Conservation (phyloP, 2,329 filamentous ascomycete species). For the Paraphoma sp. region DNA sequence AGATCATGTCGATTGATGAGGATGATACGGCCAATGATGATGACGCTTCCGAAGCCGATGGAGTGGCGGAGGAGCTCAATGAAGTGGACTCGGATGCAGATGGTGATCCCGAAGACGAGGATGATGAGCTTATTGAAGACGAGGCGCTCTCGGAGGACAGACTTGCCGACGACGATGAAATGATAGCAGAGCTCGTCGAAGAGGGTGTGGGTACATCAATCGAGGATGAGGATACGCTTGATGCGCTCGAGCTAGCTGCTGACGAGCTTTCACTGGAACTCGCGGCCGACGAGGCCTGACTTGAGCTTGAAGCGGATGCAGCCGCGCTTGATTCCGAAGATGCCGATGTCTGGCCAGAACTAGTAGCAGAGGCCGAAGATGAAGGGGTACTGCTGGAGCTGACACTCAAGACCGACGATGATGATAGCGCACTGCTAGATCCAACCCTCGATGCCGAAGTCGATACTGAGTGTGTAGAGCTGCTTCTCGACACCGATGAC, state of each 20-base stretch:
- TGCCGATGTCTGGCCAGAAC: not conserved
- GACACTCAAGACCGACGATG: not conserved
- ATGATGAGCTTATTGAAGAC: not conserved
- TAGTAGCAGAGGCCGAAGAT: not conserved
- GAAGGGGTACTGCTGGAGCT: not conserved
- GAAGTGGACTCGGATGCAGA: not conserved
- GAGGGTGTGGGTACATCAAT: not conserved
- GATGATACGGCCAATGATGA: not conserved
- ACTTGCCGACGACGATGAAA: not conserved
- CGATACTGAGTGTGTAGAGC: not conserved
- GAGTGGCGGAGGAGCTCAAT: not conserved
- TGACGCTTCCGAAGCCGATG: not conserved
- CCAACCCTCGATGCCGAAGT: not conserved
- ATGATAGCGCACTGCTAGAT: not conserved
- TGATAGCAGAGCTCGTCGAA: not conserved
- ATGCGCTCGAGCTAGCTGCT: not conserved
- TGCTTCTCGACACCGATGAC: not conserved
- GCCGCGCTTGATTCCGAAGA: not conserved
- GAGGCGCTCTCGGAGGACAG: not conserved
- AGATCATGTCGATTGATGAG: not conserved
- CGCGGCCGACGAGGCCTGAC: not conserved
- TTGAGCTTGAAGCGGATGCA: not conserved
- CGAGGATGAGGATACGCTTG: not conserved
- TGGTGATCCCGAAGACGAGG: not conserved
- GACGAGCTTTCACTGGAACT: not conserved